Evolutionary conservation across 495 filamentous ascomycete genomes (phyloP), one percentile per base, ranked within the genome.

Genomic region (Echria macrotheca): DNA sequence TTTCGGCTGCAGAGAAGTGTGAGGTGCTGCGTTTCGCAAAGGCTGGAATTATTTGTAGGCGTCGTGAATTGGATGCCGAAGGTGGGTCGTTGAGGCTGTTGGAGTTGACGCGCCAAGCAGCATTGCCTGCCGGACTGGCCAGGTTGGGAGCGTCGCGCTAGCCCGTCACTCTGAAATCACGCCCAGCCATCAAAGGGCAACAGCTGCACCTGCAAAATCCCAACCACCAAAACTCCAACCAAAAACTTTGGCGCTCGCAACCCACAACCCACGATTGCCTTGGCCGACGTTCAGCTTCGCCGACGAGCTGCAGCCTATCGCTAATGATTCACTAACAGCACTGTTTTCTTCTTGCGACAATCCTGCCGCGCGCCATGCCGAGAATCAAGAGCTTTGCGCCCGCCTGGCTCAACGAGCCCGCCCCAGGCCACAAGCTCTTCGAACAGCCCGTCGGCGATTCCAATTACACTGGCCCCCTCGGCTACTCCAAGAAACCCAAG

Each of bases 301-400:
- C n/a, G n/a, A n/a, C n/a, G n/a, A n/a, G n/a, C n/a, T n/a, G n/a
- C n/a, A n/a, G n/a, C n/a, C n/a, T n/a, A n/a, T n/a, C n/a, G n/a
- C n/a, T n/a, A n/a, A n/a, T n/a, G n/a, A n/a, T n/a, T n/a, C n/a
- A n/a, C n/a, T n/a, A n/a, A n/a, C n/a, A n/a, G n/a, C n/a, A n/a
- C n/a, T n/a, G n/a, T n/a, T n/a, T n/a, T n/a, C n/a, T n/a, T n/a
- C n/a, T n/a, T n/a, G n/a, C n/a, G n/a, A n/a, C n/a, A n/a, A n/a
- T n/a, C n/a, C n/a, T n/a, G n/a, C n/a, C n/a, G n/a, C n/a, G n/a
- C n/a, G n/a, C n/a, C 44, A 95, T 96, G 89, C 86, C 87, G 10
- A 85, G 80, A 62, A 80, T 91, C 55, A 78, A 85, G 58, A 82
- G 79, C 63, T 90, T 86, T 65, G 88, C 87, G 58, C 89, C 89